Conservation (phyloP, 2,329 filamentous ascomycete species). For the Exophiala sp. region DNA sequence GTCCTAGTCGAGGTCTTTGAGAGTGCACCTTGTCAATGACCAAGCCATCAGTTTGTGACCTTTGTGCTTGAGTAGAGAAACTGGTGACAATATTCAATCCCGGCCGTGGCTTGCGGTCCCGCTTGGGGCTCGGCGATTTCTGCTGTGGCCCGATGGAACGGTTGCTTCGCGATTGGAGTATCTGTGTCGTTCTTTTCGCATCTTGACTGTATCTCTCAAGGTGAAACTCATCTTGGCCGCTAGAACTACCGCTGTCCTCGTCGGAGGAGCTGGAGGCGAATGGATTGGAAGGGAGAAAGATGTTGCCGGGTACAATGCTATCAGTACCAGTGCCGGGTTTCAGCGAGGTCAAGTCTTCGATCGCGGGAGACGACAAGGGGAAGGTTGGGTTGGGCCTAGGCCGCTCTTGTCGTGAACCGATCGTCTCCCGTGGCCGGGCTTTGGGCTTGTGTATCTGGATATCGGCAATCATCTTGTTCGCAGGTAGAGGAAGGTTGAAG, state of each 20-base stretch:
- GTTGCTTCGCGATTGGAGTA: slow-evolving; percentile 1
- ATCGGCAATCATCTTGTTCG: slow-evolving; percentile 11
- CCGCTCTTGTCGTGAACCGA: not conserved
- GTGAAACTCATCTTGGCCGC: slow-evolving; percentile 27
- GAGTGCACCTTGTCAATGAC: slow-evolving; percentile 24
- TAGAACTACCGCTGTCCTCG: slow-evolving; percentile 20
- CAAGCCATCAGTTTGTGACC: slow-evolving; percentile 17
- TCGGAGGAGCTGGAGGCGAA: slow-evolving; percentile 18
- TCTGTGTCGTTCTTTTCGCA: not conserved
- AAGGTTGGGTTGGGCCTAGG: not conserved
- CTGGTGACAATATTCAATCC: slow-evolving; percentile 42
- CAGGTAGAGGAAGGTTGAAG: not conserved
- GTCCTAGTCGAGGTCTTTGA: slow-evolving; percentile 20
- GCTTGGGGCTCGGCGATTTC: not conserved
- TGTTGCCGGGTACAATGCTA: slow-evolving; percentile 2
- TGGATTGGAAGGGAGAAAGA: slow-evolving; percentile 10
- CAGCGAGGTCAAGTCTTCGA: slow-evolving; percentile 9
- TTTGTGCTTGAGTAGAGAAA: slow-evolving; percentile 30
- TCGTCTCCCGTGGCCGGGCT: not conserved
- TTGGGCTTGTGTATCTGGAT: not conserved
- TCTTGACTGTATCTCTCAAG: slow-evolving; percentile 27
- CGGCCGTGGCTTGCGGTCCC: slow-evolving; percentile 31
- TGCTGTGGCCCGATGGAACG: slow-evolving; percentile 3
- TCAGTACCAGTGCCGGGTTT: slow-evolving; percentile 12
- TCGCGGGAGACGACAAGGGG: slow-evolving; percentile 13